Evolutionary conservation across 2,329 filamentous ascomycete genomes (phyloP), one percentile per base, ranked within the genome.

Genomic region (Talaromyces sp.): DNA sequence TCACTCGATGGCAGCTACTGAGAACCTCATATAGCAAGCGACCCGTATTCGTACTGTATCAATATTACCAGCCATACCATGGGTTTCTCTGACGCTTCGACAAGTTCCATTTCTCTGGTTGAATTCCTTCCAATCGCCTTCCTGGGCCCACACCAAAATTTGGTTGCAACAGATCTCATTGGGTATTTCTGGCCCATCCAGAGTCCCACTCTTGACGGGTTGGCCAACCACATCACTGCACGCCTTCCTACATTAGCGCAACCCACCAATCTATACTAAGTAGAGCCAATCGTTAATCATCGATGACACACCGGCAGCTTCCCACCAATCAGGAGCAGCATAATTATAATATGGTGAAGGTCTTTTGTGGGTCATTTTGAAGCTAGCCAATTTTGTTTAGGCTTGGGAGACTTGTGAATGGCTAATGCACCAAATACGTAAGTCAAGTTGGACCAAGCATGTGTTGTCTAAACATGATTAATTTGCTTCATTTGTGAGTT

Each of bases 171-270:
- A 1, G 33, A 8, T 15, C 10, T 48, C 45, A 48, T 48, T 48
- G 45, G 45, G 19, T n/a, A 13, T 17, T n/a, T 22, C 25, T 17
- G 10, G 17, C 15, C 9, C 43, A 5, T 37, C 19, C 2, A 28
- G 13, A 15, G 15, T 8, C 19, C 28, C 40, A 13, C 25, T 31
- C 1, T n/a, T 7, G 13, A 10, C 22, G 54, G 25, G 17, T 56
- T 21, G 19, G 22, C 54, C 54, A 56, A 56, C 54, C 54, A 56
- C 43, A 43, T 56, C 43, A 50, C 54, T 50, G 40, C 22, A 48
- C 33, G 21, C 40, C 31, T n/a, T 17, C 37, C 19, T 56, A 21
- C 53, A 28, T 19, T 36, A 39, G 41, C 53, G 40, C 41, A 33
- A 17, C 36, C n/a, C 53, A 39, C 41, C 8, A 39, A 19, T 9